These are phyloP conservation scores for Quercus alba DNA, from an alignment of 306 rosid species.

Conservation along the genomic window DNA sequence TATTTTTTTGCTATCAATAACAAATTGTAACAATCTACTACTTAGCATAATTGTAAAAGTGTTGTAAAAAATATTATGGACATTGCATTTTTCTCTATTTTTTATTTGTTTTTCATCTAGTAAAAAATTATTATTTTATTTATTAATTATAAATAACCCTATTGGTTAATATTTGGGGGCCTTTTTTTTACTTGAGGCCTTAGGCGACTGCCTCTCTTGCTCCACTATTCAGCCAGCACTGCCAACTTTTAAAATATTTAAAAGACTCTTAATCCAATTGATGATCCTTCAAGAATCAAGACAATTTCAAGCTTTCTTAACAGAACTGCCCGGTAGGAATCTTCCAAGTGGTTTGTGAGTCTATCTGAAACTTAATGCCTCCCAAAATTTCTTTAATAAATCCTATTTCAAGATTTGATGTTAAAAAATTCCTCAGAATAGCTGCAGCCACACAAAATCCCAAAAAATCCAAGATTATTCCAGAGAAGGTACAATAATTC, in stretches of 20 bases:
- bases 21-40: too few relatives aligned
- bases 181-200: too few relatives aligned
- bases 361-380: slow-evolving; percentile 4
- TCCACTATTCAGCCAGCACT: too few relatives aligned
- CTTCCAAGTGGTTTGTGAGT: slow-evolving; percentile 46
- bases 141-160: too few relatives aligned
- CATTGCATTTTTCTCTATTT: too few relatives aligned
- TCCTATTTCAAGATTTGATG: slow-evolving; percentile 4
- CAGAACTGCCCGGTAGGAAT: slow-evolving; percentile 52
- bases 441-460: slow-evolving; percentile 28
- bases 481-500: background rate
- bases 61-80: too few relatives aligned
- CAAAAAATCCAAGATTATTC: background rate
- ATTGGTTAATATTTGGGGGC: too few relatives aligned
- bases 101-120: too few relatives aligned
- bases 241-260: slow-evolving; percentile 60
- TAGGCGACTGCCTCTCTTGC: too few relatives aligned
- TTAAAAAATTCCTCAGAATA: slow-evolving; percentile 6
- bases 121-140: too few relatives aligned
- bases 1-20: too few relatives aligned
- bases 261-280: slow-evolving; percentile 56
- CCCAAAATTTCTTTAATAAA: background rate
- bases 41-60: too few relatives aligned
- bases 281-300: slow-evolving; percentile 40
- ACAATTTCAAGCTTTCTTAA: slow-evolving; percentile 46